Base-by-base conservation (phyloP, 2,329 filamentous ascomycete genomes). In the Aspergillus sp. region DNA sequence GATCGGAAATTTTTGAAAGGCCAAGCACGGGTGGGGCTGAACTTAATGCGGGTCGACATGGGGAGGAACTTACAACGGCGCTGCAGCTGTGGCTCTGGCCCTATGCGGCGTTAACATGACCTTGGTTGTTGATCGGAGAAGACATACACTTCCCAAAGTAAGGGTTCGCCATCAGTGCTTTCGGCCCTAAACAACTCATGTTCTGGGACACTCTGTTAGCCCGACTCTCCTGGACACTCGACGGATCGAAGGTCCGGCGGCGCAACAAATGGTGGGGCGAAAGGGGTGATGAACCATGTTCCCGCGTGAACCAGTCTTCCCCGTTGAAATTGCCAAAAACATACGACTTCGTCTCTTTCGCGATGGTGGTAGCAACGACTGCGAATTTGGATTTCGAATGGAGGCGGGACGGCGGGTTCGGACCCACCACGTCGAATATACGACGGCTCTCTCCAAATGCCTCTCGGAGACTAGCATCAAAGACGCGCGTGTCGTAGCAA, bases 301-400 rank as follows among this genome's bases (percentile, higher is more conserved):
- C 25, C 20, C 13, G n/a, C 43, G 43, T 32, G 34, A 38, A 46
- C 42, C 36, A 40, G 43, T 58, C 19, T 1, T 43, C 41, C 2
- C 32, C 19, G 40, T 64, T 62, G 21, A 64, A 64, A 31, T 64
- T 64, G 1, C 58, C 57, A 29, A 62, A 56, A 1, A 64, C 49
- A 44, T 58, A 64, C 3, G 56, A 53, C 32, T 40, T 45, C 17
- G 51, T 60, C n/a, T 61, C 57, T 31, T 50, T 60, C 1, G 54
- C 55, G 25, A 64, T 64, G 7, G 50, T 61, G 0, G 49, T 59
- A 2, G 54, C 57, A 16, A 62, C 47, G 7, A 64, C 58, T 3
- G 54, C 45, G 34, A 62, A 53, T 34, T 56, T 62, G 0, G 47
- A 25, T 14, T 46, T 36, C 1, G 58, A 60, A n/a, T 19, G 36